These are phyloP conservation scores for Venturiaceae sp. DNA, from an alignment of 2,329 filamentous ascomycete genomes.

Conservation along the genomic window DNA sequence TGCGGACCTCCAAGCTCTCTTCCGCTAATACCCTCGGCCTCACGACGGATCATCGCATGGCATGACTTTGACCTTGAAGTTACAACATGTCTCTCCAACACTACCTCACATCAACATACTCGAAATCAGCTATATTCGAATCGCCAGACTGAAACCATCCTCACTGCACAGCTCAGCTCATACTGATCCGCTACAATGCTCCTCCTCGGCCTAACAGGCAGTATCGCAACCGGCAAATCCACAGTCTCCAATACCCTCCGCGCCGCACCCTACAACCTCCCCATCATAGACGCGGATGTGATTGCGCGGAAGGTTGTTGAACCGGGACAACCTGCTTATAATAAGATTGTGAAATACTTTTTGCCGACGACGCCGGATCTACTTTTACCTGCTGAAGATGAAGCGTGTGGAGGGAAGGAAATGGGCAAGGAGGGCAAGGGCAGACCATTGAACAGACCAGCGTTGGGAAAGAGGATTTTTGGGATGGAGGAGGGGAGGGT, in stretches of 20 bases:
- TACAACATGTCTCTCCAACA: neutral
- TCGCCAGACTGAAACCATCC: no score
- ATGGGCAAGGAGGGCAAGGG: conserved; percentile 51
- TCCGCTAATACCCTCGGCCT: neutral
- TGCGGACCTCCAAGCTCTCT: neutral
- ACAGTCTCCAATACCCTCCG: conserved; percentile 82
- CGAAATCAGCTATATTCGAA: no score
- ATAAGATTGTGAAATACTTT: conserved; percentile 74
- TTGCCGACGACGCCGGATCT: conserved; percentile 75
- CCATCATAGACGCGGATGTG: conserved; percentile 88
- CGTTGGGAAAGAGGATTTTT: conserved; percentile 78
- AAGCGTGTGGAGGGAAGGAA: conserved; percentile 34
- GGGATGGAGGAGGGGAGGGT: conserved; percentile 62
- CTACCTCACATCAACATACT: neutral
- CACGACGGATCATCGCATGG: neutral
- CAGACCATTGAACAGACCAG: conserved; percentile 73
- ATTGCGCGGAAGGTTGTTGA: conserved; percentile 90
- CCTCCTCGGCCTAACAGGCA: conserved; percentile 90
- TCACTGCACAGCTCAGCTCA: neutral
- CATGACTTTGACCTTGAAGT: no score
- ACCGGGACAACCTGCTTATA: conserved; percentile 77
- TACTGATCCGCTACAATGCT: conserved; percentile 50
- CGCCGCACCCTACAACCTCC: conserved; percentile 70
- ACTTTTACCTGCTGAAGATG: conserved; percentile 49
- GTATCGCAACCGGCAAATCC: conserved; percentile 96